Conservation (phyloP, 441 rosid genomes). For the Erysimum cheiri region DNA sequence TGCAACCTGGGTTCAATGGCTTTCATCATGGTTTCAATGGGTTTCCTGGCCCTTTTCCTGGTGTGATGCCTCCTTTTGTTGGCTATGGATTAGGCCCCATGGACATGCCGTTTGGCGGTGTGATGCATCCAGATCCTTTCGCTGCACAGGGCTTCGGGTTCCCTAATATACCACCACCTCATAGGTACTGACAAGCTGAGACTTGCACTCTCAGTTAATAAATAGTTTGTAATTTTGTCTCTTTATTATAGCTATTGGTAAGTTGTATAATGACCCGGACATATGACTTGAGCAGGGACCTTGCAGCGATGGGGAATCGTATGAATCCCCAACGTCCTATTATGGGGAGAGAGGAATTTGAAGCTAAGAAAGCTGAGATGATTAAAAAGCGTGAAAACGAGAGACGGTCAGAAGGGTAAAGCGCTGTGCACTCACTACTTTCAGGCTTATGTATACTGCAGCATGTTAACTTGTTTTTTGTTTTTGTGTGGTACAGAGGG, state of each 20-base stretch:
- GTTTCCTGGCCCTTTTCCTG: constrained; percentile 69
- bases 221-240: not conserved
- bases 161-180: constrained; percentile 45
- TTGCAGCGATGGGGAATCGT: constrained; percentile 74
- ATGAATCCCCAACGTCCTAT: constrained; percentile 69
- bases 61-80: constrained; percentile 68
- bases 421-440: constrained; percentile 4
- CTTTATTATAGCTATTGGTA: constrained; percentile 4
- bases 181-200: constrained; percentile 35
- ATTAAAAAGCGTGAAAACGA: constrained; percentile 89
- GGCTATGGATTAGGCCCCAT: constrained; percentile 60
- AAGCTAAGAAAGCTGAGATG: constrained; percentile 92
- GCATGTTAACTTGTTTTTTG: constrained; percentile 16
- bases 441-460: constrained; percentile 5
- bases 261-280: constrained; percentile 3
- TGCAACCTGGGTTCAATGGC: constrained; percentile 74
- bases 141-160: constrained; percentile 43
- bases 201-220: constrained; percentile 5
- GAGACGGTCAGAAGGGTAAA: constrained; percentile 79
- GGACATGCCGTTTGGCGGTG: constrained; percentile 37
- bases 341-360: constrained; percentile 97
- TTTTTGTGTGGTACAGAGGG: constrained; percentile 50
- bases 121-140: constrained; percentile 42
- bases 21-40: constrained; percentile 90
- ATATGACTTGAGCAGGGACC: constrained; percentile 62